These are phyloP conservation scores for Kuraishia cidri DNA, from an alignment of 805 yeast genomes.

Conservation along the genomic window DNA sequence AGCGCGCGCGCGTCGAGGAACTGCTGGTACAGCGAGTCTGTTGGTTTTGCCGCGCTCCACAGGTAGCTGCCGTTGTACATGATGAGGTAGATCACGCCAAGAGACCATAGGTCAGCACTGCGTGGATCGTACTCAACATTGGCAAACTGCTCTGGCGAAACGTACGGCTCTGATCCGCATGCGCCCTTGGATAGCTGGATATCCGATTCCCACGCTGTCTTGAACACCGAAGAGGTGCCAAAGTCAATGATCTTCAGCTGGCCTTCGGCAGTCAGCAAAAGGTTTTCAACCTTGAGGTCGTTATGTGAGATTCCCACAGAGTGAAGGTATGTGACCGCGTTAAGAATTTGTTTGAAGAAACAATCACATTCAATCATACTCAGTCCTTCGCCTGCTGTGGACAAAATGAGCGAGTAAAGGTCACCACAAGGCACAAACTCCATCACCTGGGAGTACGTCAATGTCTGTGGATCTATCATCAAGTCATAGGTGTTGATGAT, in stretches of 20 bases:
- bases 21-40: conserved; percentile 33
- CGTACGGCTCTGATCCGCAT: conserved; percentile 85
- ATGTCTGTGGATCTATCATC: conserved; percentile 60
- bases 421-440: conserved; percentile 92
- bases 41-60: conserved; percentile 23
- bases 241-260: conserved; percentile 71
- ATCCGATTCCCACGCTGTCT: conserved; percentile 81
- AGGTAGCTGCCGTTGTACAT: conserved; percentile 36
- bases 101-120: conserved; percentile 82
- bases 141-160: conserved; percentile 81
- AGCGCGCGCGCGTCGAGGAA: conserved; percentile 35
- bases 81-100: conserved; percentile 69
- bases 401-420: conserved; percentile 48
- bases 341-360: conserved; percentile 76
- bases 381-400: conserved; percentile 40
- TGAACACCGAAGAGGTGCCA: conserved; percentile 86
- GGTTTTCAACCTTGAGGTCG: conserved; percentile 85
- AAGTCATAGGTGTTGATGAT: conserved; percentile 73
- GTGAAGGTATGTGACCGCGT: conserved; percentile 81
- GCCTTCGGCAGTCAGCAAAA: conserved; percentile 60
- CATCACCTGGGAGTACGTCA: conserved; percentile 84
- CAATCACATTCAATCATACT: conserved; percentile 75
- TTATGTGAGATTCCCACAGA: conserved; percentile 91
- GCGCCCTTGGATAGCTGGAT: conserved; percentile 64
- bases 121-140: conserved; percentile 61